Conservation (phyloP, 164 flowering plant species). For the Tetracentron sinense region DNA sequence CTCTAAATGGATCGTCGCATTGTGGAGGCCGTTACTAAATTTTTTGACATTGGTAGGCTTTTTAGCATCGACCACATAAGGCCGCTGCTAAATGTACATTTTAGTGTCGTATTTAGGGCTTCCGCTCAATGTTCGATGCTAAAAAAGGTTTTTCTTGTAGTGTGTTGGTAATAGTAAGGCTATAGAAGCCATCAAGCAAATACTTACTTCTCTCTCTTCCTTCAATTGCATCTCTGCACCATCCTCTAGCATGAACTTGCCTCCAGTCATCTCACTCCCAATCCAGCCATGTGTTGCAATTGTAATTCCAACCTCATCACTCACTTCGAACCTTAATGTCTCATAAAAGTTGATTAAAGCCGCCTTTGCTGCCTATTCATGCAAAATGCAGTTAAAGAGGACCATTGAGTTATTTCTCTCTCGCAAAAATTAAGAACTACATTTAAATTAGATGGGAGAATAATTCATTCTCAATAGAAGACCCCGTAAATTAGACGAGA, state of each 20-base stretch:
- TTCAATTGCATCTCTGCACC: slow-evolving; percentile 93
- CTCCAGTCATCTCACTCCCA: slow-evolving; percentile 75
- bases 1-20: no score
- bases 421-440: no score
- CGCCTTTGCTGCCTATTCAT: slow-evolving; percentile 77
- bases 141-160: no score
- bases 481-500: not conserved
- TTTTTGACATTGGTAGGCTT: no score
- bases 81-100: no score
- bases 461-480: not conserved
- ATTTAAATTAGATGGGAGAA: not conserved
- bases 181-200: no score
- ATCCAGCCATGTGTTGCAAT: slow-evolving; percentile 93
- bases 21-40: no score
- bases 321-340: slow-evolving; percentile 68
- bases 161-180: no score
- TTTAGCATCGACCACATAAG: no score
- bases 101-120: no score
- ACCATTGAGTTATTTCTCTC: not conserved
- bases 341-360: slow-evolving; percentile 86
- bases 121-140: no score
- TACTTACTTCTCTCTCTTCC: slow-evolving; percentile 83
- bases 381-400: not conserved
- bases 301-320: slow-evolving; percentile 76
- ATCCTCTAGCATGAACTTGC: slow-evolving; percentile 75